Percentiles rank a stretch among this genome's conserved stretches.
Evolutionary conservation across 164 flowering plant genomes (phyloP).

Genomic region (Kingdonia uniflora): DNA sequence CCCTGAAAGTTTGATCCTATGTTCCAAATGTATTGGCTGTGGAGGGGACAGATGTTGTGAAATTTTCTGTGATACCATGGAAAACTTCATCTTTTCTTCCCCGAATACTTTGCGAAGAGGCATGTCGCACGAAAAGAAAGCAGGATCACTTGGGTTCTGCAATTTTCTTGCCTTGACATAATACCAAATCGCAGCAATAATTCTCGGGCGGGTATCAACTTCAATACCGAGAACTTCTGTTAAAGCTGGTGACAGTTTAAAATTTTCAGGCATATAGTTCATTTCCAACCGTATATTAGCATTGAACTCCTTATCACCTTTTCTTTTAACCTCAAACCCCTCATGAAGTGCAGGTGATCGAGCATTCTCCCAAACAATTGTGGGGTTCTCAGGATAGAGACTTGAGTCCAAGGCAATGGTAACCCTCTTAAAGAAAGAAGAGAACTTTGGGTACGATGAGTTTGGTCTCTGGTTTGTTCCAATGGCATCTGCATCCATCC

Average conservation of each 20-base stretch:
- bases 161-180: constrained; percentile 62
- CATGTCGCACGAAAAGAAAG: constrained; percentile 60
- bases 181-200: constrained; percentile 77
- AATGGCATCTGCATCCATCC: constrained; percentile 44
- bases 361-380: constrained; percentile 66
- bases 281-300: constrained; percentile 61
- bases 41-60: constrained; percentile 57
- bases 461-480: constrained; percentile 24
- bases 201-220: constrained; percentile 63
- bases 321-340: constrained; percentile 85
- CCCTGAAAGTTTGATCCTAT: constrained; percentile 72
- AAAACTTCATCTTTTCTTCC: constrained; percentile 70
- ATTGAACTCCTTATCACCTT: constrained; percentile 79
- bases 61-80: constrained; percentile 51
- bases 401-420: constrained; percentile 65
- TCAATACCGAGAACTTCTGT: constrained; percentile 72
- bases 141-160: constrained; percentile 55
- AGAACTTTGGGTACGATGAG: constrained; percentile 50
- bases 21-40: constrained; percentile 69
- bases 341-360: constrained; percentile 63
- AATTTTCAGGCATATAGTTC: constrained; percentile 72
- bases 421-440: constrained; percentile 71
- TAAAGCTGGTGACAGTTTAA: constrained; percentile 54
- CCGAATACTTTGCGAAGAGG: constrained; percentile 73
- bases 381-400: constrained; percentile 73